Base-by-base conservation (phyloP, 805 yeast genomes). In the Brettanomyces nanus region DNA sequence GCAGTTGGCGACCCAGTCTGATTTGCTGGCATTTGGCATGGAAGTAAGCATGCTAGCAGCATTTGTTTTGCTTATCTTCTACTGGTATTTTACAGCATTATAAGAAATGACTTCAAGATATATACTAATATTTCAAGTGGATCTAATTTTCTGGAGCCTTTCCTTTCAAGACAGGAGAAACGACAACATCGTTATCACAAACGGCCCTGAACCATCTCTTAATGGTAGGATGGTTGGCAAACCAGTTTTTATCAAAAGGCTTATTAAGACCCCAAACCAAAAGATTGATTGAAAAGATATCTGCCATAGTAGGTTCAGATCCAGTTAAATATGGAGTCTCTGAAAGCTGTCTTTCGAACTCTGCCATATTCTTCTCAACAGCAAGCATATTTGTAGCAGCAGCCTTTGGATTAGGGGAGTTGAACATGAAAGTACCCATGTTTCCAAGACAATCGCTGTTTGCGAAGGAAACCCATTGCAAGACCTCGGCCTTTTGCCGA, bases 391-490 rank as follows among this genome's bases (percentile, higher is more conserved):
- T 48, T 9, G 52, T 40, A 69, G 31, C 31, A 13, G 13, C 19
- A 11, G 20, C 31, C 25, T 35, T 32, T 19, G 31, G 29, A 11
- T 31, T 34, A 10, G 13, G 13, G 18, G 28, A n/a, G 28, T 11
- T 19, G 26, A 25, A 22, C 3, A 31, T 13, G 13, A n/a, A 31
- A 14, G 13, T 19, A 15, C 26, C 39, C 19, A 31, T 35, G 14
- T 37, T 20, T 9, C 19, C 21, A 6, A 26, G 22, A 14, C 42
- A 14, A 26, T 89, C 95, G 47, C 70, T 52, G 72, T 79, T 85
- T 58, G 79, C 65, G 46, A 80, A 63, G 3, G 95, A 82, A 58
- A 76, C 53, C 95, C 95, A 87, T 65, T 69, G 75, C 51, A 85
- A 58, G 52, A 85, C 68, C 52, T 61, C 61, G 40, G 80, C 83